A percentile compares a stretch with the other conserved stretches of the same genome.
These are phyloP conservation scores for Colletotrichum endophyticum DNA, from an alignment of 2,329 filamentous ascomycete genomes.

Conservation along the genomic window DNA sequence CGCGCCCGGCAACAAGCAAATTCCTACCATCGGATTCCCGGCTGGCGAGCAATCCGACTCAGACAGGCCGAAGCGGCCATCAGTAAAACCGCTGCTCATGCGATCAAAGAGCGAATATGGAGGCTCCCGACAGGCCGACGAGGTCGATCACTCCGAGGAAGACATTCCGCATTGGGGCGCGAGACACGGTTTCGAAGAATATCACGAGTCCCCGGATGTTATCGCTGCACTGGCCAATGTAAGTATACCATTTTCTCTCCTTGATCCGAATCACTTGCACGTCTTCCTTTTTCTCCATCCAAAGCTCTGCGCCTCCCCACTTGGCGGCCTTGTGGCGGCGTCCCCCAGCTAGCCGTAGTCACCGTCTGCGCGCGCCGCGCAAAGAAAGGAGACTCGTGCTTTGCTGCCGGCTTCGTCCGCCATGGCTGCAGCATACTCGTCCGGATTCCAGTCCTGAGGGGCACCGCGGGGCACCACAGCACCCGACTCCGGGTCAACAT, in stretches of 20 bases:
- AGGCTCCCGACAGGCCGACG: slow-evolving; percentile 40
- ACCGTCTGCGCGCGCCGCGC: not conserved
- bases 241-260: slow-evolving; percentile 41
- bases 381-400: not conserved
- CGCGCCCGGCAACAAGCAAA: slow-evolving; percentile 45
- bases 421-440: not conserved
- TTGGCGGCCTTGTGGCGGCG: not conserved
- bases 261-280: not conserved
- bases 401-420: not conserved
- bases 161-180: slow-evolving; percentile 60
- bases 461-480: not conserved
- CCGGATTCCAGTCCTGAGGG: not conserved
- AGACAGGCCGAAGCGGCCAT: slow-evolving; percentile 40
- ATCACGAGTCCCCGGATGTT: slow-evolving; percentile 90
- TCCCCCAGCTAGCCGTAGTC: not conserved
- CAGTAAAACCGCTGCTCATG: slow-evolving; percentile 53
- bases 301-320: not conserved
- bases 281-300: slow-evolving; percentile 2
- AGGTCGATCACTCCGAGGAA: slow-evolving; percentile 48
- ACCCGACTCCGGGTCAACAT: not conserved
- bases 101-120: slow-evolving; percentile 64
- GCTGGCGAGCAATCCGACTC: slow-evolving; percentile 32
- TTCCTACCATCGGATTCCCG: not conserved
- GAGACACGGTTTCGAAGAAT: slow-evolving; percentile 90
- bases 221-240: slow-evolving; percentile 83